Conservation (phyloP, 2,329 filamentous ascomycete species). For the Graphilbum ipis-grandicollis region DNA sequence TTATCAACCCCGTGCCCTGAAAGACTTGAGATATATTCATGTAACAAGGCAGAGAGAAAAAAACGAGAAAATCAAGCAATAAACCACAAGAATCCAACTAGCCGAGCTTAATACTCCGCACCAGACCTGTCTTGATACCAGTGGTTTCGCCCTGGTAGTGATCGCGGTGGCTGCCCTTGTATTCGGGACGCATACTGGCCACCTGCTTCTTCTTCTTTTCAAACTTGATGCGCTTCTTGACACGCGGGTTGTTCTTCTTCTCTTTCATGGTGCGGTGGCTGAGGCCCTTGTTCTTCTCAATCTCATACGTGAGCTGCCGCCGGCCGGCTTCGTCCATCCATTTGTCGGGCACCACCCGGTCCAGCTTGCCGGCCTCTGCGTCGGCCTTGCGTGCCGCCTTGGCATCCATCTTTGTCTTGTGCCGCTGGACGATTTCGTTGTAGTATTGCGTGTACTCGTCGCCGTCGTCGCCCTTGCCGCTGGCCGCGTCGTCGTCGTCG, state of each 20-base stretch:
- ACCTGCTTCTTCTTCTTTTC: slow-evolving; percentile 97
- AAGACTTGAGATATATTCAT: too few relatives aligned
- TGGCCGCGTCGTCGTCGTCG: slow-evolving; percentile 48
- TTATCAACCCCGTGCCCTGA: too few relatives aligned
- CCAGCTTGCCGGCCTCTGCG: slow-evolving; percentile 43
- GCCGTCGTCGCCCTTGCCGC: slow-evolving; percentile 45
- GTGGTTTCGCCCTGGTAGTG: slow-evolving; percentile 85
- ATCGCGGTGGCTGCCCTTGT: slow-evolving; percentile 68
- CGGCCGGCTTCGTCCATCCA: slow-evolving; percentile 69
- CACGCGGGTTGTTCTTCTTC: slow-evolving; percentile 82
- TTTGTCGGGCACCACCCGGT: slow-evolving; percentile 47
- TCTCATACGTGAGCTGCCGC: slow-evolving; percentile 80
- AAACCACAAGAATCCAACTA: too few relatives aligned
- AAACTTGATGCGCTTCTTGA: slow-evolving; percentile 96
- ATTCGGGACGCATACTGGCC: slow-evolving; percentile 67
- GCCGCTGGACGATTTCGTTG: slow-evolving; percentile 5
- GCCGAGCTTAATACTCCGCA: slow-evolving; percentile 83
- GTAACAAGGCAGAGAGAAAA: neutral
- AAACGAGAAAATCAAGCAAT: neutral
- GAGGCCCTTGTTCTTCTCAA: slow-evolving; percentile 95
- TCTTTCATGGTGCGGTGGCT: slow-evolving; percentile 55
- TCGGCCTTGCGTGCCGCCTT: slow-evolving; percentile 42
- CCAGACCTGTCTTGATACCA: slow-evolving; percentile 84
- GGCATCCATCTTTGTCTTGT: slow-evolving; percentile 50
- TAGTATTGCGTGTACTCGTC: slow-evolving; percentile 53